These are phyloP conservation scores for Pseudofabraea citricarpa DNA, from an alignment of 2,329 filamentous ascomycete genomes.

Conservation along the genomic window DNA sequence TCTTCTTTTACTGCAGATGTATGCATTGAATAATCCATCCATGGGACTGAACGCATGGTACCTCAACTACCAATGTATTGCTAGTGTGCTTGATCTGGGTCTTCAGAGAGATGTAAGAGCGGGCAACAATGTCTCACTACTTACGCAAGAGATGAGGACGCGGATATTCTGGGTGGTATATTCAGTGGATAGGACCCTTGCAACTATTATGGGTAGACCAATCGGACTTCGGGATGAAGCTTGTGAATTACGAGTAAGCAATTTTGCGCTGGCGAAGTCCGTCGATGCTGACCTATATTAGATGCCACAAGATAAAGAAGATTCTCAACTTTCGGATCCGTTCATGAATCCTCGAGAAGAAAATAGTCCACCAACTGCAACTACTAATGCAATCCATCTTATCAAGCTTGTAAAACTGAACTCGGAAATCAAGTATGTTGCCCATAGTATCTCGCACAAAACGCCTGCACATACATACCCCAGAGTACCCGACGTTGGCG, in stretches of 20 bases:
- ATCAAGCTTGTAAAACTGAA: constrained; percentile 44
- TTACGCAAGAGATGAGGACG: constrained; percentile 50
- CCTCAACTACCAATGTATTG: constrained; percentile 50
- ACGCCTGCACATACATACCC: constrained; percentile 45
- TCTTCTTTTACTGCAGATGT: constrained; percentile 40
- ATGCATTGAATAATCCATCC: constrained; percentile 45
- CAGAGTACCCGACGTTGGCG: constrained; percentile 35
- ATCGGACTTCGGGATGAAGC: constrained; percentile 51
- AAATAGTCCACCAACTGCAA: constrained; percentile 22
- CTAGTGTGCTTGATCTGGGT: constrained; percentile 44
- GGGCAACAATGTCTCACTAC: constrained; percentile 35
- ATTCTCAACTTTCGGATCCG: constrained; percentile 10
- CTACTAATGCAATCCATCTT: constrained; percentile 42
- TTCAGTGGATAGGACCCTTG: constrained; percentile 44
- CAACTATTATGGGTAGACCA: constrained; percentile 51
- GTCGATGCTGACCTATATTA: constrained; percentile 5
- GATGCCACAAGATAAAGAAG: constrained; percentile 17
- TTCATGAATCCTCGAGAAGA: constrained; percentile 7
- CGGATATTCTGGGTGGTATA: constrained; percentile 51
- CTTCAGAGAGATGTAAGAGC: constrained; percentile 44
- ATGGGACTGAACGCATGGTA: constrained; percentile 48
- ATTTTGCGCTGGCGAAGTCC: background rate
- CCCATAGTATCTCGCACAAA: constrained; percentile 45
- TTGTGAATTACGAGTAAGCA: constrained; percentile 43
- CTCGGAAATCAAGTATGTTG: constrained; percentile 53